phyloP scores from a whole-genome alignment of 2,329 filamentous ascomycete species.

The Apiospora saccharicola region DNA sequence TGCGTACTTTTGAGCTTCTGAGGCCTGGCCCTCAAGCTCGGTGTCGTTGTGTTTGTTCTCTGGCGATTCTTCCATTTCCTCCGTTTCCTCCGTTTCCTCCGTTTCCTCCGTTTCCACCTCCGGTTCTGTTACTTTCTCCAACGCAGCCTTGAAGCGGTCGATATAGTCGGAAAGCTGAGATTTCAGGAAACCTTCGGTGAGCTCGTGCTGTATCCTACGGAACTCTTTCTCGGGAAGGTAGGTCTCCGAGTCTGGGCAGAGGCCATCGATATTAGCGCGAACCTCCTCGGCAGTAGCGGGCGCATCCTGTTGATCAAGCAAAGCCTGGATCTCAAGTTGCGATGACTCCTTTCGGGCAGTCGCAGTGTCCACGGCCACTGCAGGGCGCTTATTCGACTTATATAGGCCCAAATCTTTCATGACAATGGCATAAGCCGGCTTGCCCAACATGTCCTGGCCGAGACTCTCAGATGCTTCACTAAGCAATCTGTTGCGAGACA shows the following conservation, averaged over 20 bases:
- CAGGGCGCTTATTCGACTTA: slow-evolving; percentile 25
- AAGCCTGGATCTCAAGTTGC: slow-evolving; percentile 38
- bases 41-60: slow-evolving; percentile 24
- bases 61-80: background rate
- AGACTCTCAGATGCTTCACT: slow-evolving; percentile 37
- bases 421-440: slow-evolving; percentile 55
- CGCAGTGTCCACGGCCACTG: background rate
- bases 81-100: background rate
- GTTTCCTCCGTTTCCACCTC: background rate
- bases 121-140: background rate
- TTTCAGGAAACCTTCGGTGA: slow-evolving; percentile 55
- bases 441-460: slow-evolving; percentile 45
- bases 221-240: slow-evolving; percentile 51
- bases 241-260: slow-evolving; percentile 51
- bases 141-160: slow-evolving; percentile 20
- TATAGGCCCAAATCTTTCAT: slow-evolving; percentile 47
- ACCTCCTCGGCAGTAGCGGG: slow-evolving; percentile 46
- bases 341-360: background rate
- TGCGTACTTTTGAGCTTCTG: slow-evolving; percentile 22
- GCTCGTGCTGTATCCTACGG: slow-evolving; percentile 45
- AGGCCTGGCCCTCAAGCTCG: background rate
- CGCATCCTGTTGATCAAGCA: slow-evolving; percentile 40
- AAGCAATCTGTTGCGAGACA: slow-evolving; percentile 38
- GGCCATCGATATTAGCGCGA: slow-evolving; percentile 54
- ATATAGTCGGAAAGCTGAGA: slow-evolving; percentile 56